Base-by-base conservation (phyloP, 345 rosid species). In the Theobroma cacao region DNA sequence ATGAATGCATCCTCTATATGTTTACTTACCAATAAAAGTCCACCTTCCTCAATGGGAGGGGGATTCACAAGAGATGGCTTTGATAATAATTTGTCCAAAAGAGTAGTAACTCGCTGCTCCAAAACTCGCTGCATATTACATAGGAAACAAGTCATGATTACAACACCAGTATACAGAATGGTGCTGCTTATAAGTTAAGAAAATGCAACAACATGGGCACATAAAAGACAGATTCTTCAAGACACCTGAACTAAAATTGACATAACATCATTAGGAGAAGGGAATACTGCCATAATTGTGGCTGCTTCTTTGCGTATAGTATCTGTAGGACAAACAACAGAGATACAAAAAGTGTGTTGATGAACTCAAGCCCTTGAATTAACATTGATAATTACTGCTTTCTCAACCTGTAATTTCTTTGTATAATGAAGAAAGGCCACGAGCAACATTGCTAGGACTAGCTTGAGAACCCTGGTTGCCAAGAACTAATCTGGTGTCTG, bases 211-310 rank as follows among this genome's bases (percentile, higher is more conserved):
- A 80, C 24, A 75, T 71, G 43, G 47, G 58, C 38, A 72, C 63
- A 66, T 60, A 40, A 43, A 77, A 8, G 15, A 6, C 20, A 68
- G 65, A 47, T 26, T 73, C 34, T 26, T 60, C 74, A 45, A 7
- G 11, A 74, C 88, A 96, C 98, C 99, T 94, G 98, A 82, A 95
- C 97, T 78, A 95, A 84, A 82, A 95, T 95, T 61, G 98, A 85
- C 98, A 95, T 95, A 71, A 95, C 98, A 75, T 95, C 94, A 87
- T 90, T 95, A 77, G 98, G 98, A 80, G 97, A 89, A 33, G 98
- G 98, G 84, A 93, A 95, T 82, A 95, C 98, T 43, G 98, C 95
- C 76, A 83, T 93, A 75, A 95, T 93, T 74, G 95, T 95, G 18
- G 98, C 97, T 68, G 97, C 95, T 85, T 95, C 98, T 86, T 95